Percentiles rank a stretch among this genome's conserved stretches.
Evolutionary conservation across 2,329 filamentous ascomycete species (phyloP).

Genomic region (Aspergillus thermomutatus): DNA sequence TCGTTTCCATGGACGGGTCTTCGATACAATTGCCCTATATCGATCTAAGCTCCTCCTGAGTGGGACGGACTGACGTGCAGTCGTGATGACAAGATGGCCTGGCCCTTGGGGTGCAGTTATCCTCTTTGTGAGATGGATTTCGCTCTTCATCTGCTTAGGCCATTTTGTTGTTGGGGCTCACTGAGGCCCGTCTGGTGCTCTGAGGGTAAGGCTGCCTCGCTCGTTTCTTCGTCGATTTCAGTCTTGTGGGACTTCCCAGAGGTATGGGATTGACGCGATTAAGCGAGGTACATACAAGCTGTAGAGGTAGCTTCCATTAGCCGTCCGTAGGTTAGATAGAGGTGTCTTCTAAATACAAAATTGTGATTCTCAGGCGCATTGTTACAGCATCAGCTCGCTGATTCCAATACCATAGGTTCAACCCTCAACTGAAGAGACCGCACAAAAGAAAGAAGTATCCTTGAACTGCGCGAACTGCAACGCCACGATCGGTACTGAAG

Average conservation of each 20-base stretch:
- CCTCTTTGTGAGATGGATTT: slow-evolving; percentile 38
- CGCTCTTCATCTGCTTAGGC: slow-evolving; percentile 10
- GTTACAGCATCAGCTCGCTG: neutral
- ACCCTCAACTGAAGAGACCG: slow-evolving; percentile 8
- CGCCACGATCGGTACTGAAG: slow-evolving; percentile 38
- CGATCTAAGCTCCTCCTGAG: slow-evolving; percentile 17
- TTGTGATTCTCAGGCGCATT: neutral
- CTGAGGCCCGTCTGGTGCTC: slow-evolving; percentile 9
- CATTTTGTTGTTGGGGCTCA: slow-evolving; percentile 1
- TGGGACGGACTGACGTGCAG: neutral
- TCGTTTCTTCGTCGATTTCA: slow-evolving; percentile 21
- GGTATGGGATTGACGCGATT: slow-evolving; percentile 32
- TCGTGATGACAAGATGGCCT: slow-evolving; percentile 1
- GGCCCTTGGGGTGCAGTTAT: slow-evolving; percentile 24
- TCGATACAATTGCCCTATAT: slow-evolving; percentile 60
- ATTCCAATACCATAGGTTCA: slow-evolving; percentile 28
- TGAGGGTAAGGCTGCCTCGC: slow-evolving; percentile 17
- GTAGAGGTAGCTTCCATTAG: neutral
- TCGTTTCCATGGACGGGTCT: slow-evolving; percentile 48
- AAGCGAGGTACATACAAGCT: slow-evolving; percentile 33
- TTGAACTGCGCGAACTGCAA: slow-evolving; percentile 32
- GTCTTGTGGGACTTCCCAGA: slow-evolving; percentile 15
- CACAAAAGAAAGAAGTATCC: neutral
- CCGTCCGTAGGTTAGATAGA: neutral
- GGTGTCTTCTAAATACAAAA: neutral